These are phyloP conservation scores for Pseudonectria foliicola DNA, from an alignment of 2,329 filamentous ascomycete genomes.

Conservation along the genomic window DNA sequence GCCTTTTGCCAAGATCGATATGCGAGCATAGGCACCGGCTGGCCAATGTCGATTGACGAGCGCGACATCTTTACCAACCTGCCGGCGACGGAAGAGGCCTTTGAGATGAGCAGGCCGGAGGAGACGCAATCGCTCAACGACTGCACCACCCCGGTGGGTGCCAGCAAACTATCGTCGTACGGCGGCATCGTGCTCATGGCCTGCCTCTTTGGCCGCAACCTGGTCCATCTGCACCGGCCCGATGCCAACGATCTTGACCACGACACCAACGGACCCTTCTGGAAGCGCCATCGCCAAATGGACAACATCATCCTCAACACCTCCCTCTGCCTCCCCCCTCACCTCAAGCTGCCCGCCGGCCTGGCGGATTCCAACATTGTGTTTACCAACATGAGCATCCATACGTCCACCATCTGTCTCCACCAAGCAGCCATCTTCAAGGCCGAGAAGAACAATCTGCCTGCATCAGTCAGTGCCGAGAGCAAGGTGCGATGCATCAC, in stretches of 20 bases:
- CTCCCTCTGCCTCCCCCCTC: constrained; percentile 70
- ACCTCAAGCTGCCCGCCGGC: constrained; percentile 71
- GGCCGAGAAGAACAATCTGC: constrained; percentile 79
- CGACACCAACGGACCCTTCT: constrained; percentile 89
- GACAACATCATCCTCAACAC: constrained; percentile 89
- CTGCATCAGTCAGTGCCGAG: constrained; percentile 70
- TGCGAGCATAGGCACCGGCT: constrained; percentile 91
- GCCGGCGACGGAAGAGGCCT: constrained; percentile 78
- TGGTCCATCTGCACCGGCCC: constrained; percentile 84
- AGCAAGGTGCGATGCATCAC: constrained; percentile 91
- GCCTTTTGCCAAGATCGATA: constrained; percentile 86
- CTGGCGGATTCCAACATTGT: constrained; percentile 76
- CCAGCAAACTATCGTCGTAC: constrained; percentile 67
- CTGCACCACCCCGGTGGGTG: constrained; percentile 63
- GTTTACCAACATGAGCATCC: constrained; percentile 94
- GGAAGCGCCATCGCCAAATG: constrained; percentile 84
- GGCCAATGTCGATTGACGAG: constrained; percentile 94
- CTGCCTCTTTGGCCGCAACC: constrained; percentile 84
- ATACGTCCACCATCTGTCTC: constrained; percentile 93
- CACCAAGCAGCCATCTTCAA: constrained; percentile 98
- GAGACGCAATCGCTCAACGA: constrained; percentile 63
- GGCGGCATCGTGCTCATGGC: constrained; percentile 77
- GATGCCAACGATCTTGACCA: constrained; percentile 73
- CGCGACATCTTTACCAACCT: constrained; percentile 82
- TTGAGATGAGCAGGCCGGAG: constrained; percentile 69